Evolutionary conservation across 1,139 yeast genomes (phyloP).

Genomic region (Lodderomyces elongisporus): DNA sequence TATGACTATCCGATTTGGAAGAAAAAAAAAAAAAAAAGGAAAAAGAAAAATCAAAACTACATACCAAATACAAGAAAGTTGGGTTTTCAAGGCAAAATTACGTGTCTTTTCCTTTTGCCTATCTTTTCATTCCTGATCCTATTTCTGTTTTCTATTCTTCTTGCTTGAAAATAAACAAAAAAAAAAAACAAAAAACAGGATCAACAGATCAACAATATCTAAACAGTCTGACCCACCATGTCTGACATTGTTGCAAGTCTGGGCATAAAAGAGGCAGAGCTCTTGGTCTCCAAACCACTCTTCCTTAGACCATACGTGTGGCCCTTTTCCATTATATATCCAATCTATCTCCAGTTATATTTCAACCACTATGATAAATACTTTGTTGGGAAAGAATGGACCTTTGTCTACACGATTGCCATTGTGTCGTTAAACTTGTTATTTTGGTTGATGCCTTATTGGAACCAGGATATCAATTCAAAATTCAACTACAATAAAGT

Average conservation of each 20-base stretch:
- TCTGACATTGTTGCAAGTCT: slow-evolving; percentile 48
- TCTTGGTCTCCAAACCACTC: slow-evolving; percentile 65
- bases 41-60: too few species aligned
- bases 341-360: slow-evolving; percentile 66
- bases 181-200: too few species aligned
- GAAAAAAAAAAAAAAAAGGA: too few species aligned
- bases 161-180: too few species aligned
- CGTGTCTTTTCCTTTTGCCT: too few species aligned
- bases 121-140: too few species aligned
- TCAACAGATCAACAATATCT: too few species aligned
- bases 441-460: slow-evolving; percentile 88
- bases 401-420: slow-evolving; percentile 78
- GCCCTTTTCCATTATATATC: slow-evolving; percentile 80
- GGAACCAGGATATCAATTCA: slow-evolving; percentile 76
- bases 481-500: slow-evolving; percentile 63
- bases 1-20: too few species aligned
- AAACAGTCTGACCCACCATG: too few species aligned
- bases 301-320: slow-evolving; percentile 72
- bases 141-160: too few species aligned
- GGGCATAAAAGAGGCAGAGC: slow-evolving; percentile 58
- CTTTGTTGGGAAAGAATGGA: slow-evolving; percentile 79
- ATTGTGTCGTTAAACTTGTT: slow-evolving; percentile 69
- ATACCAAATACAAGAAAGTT: too few species aligned
- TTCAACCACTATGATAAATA: slow-evolving; percentile 68
- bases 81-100: too few species aligned